Base-by-base conservation (phyloP, 805 yeast species). In the Cyberlindnera maclurae region DNA sequence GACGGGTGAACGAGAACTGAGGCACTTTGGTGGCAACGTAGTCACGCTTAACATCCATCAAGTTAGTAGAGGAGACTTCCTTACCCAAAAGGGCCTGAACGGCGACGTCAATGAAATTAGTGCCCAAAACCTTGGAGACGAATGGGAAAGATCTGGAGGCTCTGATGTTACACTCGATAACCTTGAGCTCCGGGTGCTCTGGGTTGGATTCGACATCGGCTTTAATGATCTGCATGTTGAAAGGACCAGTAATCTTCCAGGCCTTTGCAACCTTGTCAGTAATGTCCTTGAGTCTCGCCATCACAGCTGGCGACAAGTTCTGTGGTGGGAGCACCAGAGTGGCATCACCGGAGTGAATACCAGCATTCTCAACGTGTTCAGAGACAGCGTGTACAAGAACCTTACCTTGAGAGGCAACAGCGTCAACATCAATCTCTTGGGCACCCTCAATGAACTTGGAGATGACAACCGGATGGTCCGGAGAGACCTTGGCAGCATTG, bases 121-220 rank as follows among this genome's bases (percentile, higher is more conserved):
- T 73, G 50, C 98, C 98, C 49, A 93, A 71, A 35, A 93, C 98
- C 73, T 93, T 93, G 35, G 97, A 90, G 29, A 90, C 96, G 62
- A 93, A 93, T 63, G 98, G 98, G 90, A 93, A 93, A 12, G 97
- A 90, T 65, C 98, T 80, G 6, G 97, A 90, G 37, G 98, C 98
- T 67, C 98, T 84, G 54, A 93, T 84, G 66, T 93, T 93, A 77
- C 98, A 93, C 70, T 93, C 98, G 62, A 93, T 93, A 44, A 93
- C 98, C 75, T 93, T 93, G 58, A 89, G 75, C 45, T 77, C 79
- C 37, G 77, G 71, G 37, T 69, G 71, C 40, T 68, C 71, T 41
- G 74, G 71, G 33, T 77, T 70, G 35, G 78, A 77, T 43, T 73
- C 71, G 51, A 77, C 69, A 47, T 74, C 79, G 43, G 81, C 79